Conservation (phyloP, 768 basidiomycete genomes). For the Kwoniella botswanensis region DNA sequence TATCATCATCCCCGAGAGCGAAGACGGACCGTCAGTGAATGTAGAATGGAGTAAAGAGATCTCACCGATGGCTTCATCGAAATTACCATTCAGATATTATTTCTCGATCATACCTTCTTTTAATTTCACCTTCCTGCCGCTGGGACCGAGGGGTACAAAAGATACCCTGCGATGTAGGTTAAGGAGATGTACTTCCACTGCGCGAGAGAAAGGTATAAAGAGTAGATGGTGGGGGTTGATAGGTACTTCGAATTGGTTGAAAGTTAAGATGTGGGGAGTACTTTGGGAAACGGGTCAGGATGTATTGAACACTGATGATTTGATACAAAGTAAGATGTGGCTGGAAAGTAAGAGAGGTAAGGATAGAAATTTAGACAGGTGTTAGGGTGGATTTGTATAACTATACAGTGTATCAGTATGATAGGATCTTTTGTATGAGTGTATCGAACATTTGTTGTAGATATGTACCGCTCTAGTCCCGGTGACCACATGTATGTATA, state of each 20-base stretch:
- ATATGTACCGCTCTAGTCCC: no score
- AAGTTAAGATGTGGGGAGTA: conserved; percentile 23
- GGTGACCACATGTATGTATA: no score
- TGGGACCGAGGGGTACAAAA: background rate
- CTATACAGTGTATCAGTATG: background rate
- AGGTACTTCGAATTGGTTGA: conserved; percentile 15
- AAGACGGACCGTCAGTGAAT: conserved; percentile 12
- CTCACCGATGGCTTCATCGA: conserved; percentile 38
- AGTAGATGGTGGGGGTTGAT: conserved; percentile 36
- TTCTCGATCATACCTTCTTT: conserved; percentile 3
- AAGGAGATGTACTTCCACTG: conserved; percentile 3
- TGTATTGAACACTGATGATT: conserved; percentile 33
- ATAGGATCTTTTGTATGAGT: background rate
- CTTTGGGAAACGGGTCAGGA: conserved; percentile 11
- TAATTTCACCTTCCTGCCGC: no score
- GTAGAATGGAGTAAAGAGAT: conserved; percentile 32
- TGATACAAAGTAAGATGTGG: conserved; percentile 18
- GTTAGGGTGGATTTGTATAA: background rate
- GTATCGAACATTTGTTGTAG: no score
- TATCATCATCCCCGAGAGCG: conserved; percentile 15
- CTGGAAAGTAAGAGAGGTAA: background rate
- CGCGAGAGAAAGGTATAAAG: conserved; percentile 25
- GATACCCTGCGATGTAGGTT: conserved; percentile 1
- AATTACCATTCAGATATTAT: conserved; percentile 27
- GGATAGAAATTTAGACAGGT: conserved; percentile 6